phyloP scores from a whole-genome alignment of 164 flowering plant species.

The Stephania japonica region DNA sequence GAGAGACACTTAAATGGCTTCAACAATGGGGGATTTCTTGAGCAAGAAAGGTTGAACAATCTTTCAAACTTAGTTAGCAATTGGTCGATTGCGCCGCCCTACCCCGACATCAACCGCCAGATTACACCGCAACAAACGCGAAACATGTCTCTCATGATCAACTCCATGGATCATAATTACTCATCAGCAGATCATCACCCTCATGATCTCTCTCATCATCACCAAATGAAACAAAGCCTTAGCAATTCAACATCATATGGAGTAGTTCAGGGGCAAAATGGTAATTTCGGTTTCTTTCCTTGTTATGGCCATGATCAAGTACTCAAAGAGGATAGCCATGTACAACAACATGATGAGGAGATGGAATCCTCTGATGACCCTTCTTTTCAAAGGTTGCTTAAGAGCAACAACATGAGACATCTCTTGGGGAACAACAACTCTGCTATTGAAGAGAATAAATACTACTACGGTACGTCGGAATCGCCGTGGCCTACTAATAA shows the following conservation, averaged over 20 bases:
- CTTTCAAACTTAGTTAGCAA: constrained; percentile 36
- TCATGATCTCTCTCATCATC: constrained; percentile 5
- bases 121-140: constrained; percentile 17
- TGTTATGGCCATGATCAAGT: constrained; percentile 27
- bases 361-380: constrained; percentile 14
- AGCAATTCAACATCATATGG: constrained; percentile 14
- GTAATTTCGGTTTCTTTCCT: constrained; percentile 18
- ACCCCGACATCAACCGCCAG: constrained; percentile 26
- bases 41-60: constrained; percentile 29
- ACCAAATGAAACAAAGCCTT: constrained; percentile 15
- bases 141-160: constrained; percentile 17
- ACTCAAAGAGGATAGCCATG: constrained; percentile 16
- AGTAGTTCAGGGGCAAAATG: neutral
- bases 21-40: constrained; percentile 17
- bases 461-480: constrained; percentile 18
- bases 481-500: constrained; percentile 24
- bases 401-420: constrained; percentile 18
- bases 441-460: constrained; percentile 18
- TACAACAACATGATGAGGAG: constrained; percentile 5
- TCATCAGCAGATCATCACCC: neutral
- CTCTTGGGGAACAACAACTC: constrained; percentile 19
- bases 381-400: constrained; percentile 16
- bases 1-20: constrained; percentile 24
- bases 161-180: constrained; percentile 16
- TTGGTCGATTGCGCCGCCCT: constrained; percentile 62